phyloP scores from a whole-genome alignment of 805 yeast genomes.

The Teunomyces kruisii region DNA sequence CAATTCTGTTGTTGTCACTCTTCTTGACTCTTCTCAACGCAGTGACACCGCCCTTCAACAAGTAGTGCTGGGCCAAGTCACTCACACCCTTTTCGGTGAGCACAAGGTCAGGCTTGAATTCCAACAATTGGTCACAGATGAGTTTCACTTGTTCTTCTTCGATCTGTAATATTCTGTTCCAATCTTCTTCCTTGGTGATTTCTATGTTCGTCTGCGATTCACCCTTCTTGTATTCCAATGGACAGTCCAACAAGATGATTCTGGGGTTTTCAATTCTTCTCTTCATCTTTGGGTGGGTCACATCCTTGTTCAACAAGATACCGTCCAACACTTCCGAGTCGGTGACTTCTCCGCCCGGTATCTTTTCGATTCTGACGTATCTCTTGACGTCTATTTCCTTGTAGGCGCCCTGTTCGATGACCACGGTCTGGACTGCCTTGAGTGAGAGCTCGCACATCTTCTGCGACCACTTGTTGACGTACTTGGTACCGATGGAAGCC shows the following conservation, averaged over 20 bases:
- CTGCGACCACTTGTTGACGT: constrained; percentile 85
- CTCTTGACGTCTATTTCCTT: constrained; percentile 91
- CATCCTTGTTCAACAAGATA: constrained; percentile 90
- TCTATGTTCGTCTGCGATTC: constrained; percentile 98
- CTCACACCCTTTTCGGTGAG: constrained; percentile 98
- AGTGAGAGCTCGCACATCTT: constrained; percentile 89
- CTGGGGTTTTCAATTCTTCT: constrained; percentile 87
- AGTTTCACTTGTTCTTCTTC: constrained; percentile 95
- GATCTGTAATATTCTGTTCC: constrained; percentile 91
- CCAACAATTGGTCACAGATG: constrained; percentile 81
- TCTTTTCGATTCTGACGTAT: constrained; percentile 90
- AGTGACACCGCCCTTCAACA: constrained; percentile 89
- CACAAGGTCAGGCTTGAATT: constrained; percentile 88
- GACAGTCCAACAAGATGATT: constrained; percentile 88
- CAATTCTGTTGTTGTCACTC: constrained; percentile 93
- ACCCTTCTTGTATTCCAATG: constrained; percentile 97
- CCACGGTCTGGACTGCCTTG: constrained; percentile 82
- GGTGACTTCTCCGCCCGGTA: constrained; percentile 96
- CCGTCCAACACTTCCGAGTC: constrained; percentile 90
- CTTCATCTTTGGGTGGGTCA: constrained; percentile 98
- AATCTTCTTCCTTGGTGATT: constrained; percentile 92
- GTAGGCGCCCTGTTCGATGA: constrained; percentile 56
- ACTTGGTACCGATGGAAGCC: constrained; percentile 95
- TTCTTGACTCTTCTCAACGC: constrained; percentile 93
- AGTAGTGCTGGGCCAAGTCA: constrained; percentile 94